A percentile compares a stretch with the other conserved stretches of the same genome.
These are phyloP conservation scores for Daldinia decipiens DNA, from an alignment of 495 filamentous ascomycete species.

Conservation along the genomic window DNA sequence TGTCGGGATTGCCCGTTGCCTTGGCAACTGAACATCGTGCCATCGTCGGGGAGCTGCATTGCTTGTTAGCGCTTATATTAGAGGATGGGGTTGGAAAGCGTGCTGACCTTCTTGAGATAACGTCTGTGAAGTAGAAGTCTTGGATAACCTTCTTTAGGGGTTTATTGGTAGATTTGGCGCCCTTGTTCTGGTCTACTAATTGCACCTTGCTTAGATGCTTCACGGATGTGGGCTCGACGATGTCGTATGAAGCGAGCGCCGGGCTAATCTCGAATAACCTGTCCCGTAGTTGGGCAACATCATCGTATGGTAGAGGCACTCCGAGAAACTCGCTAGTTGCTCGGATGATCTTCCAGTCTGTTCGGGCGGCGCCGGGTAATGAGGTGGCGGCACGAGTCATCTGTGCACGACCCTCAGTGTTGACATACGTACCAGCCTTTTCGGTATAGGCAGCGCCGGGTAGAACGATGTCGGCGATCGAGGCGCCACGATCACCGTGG, in stretches of 20 bases:
- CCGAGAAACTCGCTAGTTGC: slow-evolving; percentile 92
- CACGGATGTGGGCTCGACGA: slow-evolving; percentile 81
- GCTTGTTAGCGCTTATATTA: slow-evolving; percentile 45
- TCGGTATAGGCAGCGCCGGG: slow-evolving; percentile 96
- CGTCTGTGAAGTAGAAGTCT: slow-evolving; percentile 97
- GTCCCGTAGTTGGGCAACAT: slow-evolving; percentile 84
- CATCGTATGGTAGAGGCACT: slow-evolving; percentile 87
- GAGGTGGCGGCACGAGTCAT: slow-evolving; percentile 88
- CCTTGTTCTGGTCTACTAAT: slow-evolving; percentile 95
- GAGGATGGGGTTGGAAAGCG: background rate
- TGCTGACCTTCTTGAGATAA: slow-evolving; percentile 88
- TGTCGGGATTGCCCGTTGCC: slow-evolving; percentile 72
- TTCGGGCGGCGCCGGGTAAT: slow-evolving; percentile 85
- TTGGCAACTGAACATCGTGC: slow-evolving; percentile 92
- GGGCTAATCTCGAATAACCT: slow-evolving; percentile 96
- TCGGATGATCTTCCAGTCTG: slow-evolving; percentile 98
- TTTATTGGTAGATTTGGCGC: slow-evolving; percentile 69
- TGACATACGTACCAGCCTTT: slow-evolving; percentile 96
- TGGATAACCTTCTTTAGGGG: slow-evolving; percentile 85
- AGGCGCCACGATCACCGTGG: slow-evolving; percentile 92
- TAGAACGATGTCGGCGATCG: slow-evolving; percentile 92
- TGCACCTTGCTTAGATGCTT: slow-evolving; percentile 84
- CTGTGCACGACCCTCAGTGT: slow-evolving; percentile 96
- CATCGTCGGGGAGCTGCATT: slow-evolving; percentile 89
- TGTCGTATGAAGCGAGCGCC: slow-evolving; percentile 85